These are phyloP conservation scores for Volvox carteri DNA, from an alignment of 163 green algal species.

Conservation along the genomic window DNA sequence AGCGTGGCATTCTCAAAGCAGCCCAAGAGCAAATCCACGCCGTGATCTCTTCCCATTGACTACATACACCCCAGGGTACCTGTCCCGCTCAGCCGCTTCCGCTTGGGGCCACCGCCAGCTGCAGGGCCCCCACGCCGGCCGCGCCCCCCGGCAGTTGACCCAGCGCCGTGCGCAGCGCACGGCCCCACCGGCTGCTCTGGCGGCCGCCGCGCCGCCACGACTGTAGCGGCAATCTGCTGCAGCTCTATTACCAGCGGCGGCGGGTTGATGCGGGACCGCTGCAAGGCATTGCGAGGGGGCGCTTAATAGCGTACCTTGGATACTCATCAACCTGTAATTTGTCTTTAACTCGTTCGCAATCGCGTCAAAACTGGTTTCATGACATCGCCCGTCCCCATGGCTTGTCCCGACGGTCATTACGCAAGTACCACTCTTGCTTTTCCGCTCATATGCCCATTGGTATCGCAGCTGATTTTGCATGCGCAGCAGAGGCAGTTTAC, in stretches of 20 bases:
- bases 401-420: too few species aligned
- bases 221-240: background rate
- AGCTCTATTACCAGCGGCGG: constrained; percentile 39
- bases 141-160: background rate
- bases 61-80: background rate
- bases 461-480: too few species aligned
- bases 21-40: too few species aligned
- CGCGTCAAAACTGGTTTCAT: too few species aligned
- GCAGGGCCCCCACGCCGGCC: constrained; percentile 5
- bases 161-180: background rate
- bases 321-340: too few species aligned
- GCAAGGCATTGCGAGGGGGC: background rate
- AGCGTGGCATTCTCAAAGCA: too few species aligned
- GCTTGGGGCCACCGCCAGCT: constrained; percentile 16
- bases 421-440: too few species aligned
- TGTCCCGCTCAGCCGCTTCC: constrained; percentile 33
- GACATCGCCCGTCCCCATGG: too few species aligned
- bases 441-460: too few species aligned
- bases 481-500: too few species aligned
- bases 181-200: background rate
- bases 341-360: too few species aligned
- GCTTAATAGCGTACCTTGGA: too few species aligned
- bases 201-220: constrained; percentile 8
- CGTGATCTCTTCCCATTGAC: constrained; percentile 10
- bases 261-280: background rate